Base-by-base conservation (phyloP, 805 yeast genomes). In the Priceomyces carsonii region DNA sequence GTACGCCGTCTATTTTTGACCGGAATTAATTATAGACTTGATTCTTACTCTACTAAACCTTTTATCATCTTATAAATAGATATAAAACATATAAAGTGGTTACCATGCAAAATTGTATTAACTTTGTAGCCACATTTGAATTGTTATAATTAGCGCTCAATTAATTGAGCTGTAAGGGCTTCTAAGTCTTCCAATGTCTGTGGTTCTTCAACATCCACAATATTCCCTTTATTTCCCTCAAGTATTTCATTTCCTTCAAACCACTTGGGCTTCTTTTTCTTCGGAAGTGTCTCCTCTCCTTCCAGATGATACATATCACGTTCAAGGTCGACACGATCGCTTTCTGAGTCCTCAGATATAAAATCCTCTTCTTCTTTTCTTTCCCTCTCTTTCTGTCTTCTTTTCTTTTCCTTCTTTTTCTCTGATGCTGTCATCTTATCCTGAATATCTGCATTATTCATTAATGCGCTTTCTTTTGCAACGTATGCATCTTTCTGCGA, bases 121-220 rank as follows among this genome's bases (percentile, higher is more conserved):
- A n/a, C n/a, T n/a, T n/a, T n/a, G n/a, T n/a, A n/a, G n/a, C n/a
- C n/a, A n/a, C n/a, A n/a, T n/a, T n/a, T n/a, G n/a, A n/a, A n/a
- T n/a, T n/a, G n/a, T n/a, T n/a, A 17, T 18, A 23, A 24, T 33
- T 29, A 36, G 15, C 25, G 34, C n/a, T 42, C 51, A 24, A 75
- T 55, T 53, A 77, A 69, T 46, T 66, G 65, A 29, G 70, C 74
- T 2, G 95, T 82, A 66, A 87, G 75, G 32, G 95, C 89, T 69
- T 93, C 99, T 61, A 93, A 74, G 55, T 93, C 99, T 59, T 88
- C 96, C 57, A 93, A 69, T 12, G 95, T 85, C 51, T 87, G 85
- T 10, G 97, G 97, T 50, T 81, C 86, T 48, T 86, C 95, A 29
- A 86, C 70, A 63, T 90, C 96, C 41, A 85, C 66, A 30, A 84